Evolutionary conservation across 306 rosid species (phyloP).

Genomic region (Bauhinia variegata): DNA sequence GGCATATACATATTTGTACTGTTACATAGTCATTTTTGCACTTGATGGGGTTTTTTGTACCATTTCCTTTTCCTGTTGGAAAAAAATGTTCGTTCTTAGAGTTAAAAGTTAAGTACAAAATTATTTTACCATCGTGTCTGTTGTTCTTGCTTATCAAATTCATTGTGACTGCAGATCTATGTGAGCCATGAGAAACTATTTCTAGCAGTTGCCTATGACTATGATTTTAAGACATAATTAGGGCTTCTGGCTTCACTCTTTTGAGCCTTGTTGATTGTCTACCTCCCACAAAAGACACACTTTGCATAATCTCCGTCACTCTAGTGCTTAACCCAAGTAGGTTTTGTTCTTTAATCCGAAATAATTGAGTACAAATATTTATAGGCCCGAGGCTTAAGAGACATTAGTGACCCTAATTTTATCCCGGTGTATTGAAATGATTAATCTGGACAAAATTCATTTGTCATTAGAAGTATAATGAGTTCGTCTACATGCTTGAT

Average conservation of each 20-base stretch:
- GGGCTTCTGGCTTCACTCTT: not conserved
- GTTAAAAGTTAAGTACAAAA: slow-evolving; percentile 32
- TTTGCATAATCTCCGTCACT: not conserved
- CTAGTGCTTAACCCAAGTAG: no score
- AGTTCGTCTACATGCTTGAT: no score
- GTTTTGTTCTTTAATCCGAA: no score
- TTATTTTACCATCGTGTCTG: slow-evolving; percentile 30
- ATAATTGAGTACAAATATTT: no score
- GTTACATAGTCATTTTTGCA: slow-evolving; percentile 17
- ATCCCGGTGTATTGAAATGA: no score
- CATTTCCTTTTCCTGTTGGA: not conserved
- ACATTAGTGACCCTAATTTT: no score
- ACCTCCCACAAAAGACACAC: slow-evolving; percentile 2
- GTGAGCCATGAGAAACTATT: slow-evolving; percentile 21
- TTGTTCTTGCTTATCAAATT: slow-evolving; percentile 30
- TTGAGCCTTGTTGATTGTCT: slow-evolving; percentile 19
- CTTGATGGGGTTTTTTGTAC: slow-evolving; percentile 30
- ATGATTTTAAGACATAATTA: no score
- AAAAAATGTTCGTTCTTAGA: not conserved
- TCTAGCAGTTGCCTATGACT: slow-evolving; percentile 9
- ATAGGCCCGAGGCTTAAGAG: no score
- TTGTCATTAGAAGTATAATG: no score
- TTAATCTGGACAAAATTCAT: no score
- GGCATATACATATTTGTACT: slow-evolving; percentile 8
- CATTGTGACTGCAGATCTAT: slow-evolving; percentile 19